Evolutionary conservation across 202 grass and related monocot species (phyloP).

Genomic region (Carex sylvatica): DNA sequence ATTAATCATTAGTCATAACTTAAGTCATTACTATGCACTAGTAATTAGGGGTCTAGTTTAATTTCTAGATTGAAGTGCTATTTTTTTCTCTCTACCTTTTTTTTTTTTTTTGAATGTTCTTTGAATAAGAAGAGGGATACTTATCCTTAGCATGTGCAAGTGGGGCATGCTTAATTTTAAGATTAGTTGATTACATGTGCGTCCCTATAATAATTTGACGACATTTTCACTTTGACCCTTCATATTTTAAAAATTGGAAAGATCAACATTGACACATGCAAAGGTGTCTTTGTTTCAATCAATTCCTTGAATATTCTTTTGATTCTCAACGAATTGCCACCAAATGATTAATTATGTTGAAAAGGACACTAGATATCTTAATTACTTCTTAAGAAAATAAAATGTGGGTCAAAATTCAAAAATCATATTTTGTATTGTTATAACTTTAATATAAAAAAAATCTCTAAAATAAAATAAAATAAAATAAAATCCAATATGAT

Average conservation of each 20-base stretch:
- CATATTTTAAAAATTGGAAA: background rate
- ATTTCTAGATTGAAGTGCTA: background rate
- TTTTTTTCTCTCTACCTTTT: background rate
- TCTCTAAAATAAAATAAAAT: background rate
- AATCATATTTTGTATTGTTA: background rate
- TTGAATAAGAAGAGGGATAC: background rate
- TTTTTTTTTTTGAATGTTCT: background rate
- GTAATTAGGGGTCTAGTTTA: too few species aligned
- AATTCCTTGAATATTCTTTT: conserved; percentile 9
- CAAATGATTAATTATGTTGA: background rate
- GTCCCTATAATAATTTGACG: background rate
- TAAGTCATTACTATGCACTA: too few species aligned
- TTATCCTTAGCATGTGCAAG: background rate
- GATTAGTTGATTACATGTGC: background rate
- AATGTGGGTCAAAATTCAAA: background rate
- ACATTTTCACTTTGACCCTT: conserved; percentile 2
- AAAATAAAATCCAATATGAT: background rate
- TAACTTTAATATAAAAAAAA: background rate
- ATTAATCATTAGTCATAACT: too few species aligned
- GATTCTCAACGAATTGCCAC: background rate
- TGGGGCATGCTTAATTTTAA: background rate
- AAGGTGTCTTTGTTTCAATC: background rate
- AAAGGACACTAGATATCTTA: background rate
- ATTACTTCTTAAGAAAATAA: background rate
- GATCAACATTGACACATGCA: background rate